Conservation (phyloP, 495 filamentous ascomycete genomes). For the Talaromyces nanjingensis region DNA sequence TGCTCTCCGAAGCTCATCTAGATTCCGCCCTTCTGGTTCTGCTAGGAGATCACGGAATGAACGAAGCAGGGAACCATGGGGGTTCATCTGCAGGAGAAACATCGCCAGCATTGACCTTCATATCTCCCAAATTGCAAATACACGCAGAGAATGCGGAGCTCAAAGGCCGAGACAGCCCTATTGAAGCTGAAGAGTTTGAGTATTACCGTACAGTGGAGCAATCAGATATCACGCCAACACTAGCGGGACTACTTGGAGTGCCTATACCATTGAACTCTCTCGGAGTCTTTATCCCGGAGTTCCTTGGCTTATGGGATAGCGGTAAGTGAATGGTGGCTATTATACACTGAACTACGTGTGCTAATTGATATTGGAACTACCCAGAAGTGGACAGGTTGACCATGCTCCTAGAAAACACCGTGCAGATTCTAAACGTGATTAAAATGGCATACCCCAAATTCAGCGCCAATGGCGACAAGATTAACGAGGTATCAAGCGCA, state of each 20-base stretch:
- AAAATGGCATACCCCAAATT: slow-evolving; percentile 57
- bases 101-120: slow-evolving; percentile 83
- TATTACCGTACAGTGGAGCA: slow-evolving; percentile 85
- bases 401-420: slow-evolving; percentile 66
- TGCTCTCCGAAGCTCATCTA: slow-evolving; percentile 62
- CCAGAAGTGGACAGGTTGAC: slow-evolving; percentile 52
- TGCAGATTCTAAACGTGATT: slow-evolving; percentile 69
- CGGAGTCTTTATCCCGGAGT: slow-evolving; percentile 74
- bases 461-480: slow-evolving; percentile 35
- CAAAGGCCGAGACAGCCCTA: slow-evolving; percentile 39
- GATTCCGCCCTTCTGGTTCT: slow-evolving; percentile 75
- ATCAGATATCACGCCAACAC: slow-evolving; percentile 83
- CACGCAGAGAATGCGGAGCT: slow-evolving; percentile 20
- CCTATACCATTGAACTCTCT: slow-evolving; percentile 90
- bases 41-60: slow-evolving; percentile 97
- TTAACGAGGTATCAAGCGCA: not conserved
- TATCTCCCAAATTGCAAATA: slow-evolving; percentile 69
- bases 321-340: slow-evolving; percentile 27
- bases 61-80: slow-evolving; percentile 95
- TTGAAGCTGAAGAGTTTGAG: slow-evolving; percentile 49
- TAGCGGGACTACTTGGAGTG: slow-evolving; percentile 82
- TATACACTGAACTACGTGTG: not conserved
- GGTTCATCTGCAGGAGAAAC: slow-evolving; percentile 91
- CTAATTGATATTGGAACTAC: not conserved
- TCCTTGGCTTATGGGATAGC: slow-evolving; percentile 67